These are phyloP conservation scores for Pseudogymnoascus sp. DNA, from an alignment of 2,329 filamentous ascomycete species.

Conservation along the genomic window DNA sequence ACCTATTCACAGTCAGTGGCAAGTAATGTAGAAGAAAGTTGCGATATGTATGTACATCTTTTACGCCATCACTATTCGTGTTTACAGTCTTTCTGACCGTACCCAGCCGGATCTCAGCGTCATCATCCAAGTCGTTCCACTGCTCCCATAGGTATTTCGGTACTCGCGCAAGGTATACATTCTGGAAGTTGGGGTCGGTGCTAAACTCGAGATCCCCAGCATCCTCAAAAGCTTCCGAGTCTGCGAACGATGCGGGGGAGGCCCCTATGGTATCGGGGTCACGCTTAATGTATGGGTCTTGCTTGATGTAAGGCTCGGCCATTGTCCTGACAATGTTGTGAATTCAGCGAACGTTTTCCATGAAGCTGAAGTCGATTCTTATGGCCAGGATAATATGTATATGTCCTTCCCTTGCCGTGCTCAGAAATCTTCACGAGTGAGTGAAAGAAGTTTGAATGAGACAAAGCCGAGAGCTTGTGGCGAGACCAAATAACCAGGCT, in stretches of 20 bases:
- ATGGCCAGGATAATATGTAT: background rate
- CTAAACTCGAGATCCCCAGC: constrained; percentile 54
- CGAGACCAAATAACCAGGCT: background rate
- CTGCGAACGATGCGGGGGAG: constrained; percentile 37
- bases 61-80: constrained; percentile 43
- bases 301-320: constrained; percentile 36
- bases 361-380: background rate
- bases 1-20: constrained; percentile 28
- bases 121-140: constrained; percentile 67
- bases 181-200: constrained; percentile 29
- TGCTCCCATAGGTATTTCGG: constrained; percentile 74
- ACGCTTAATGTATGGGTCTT: constrained; percentile 42
- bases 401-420: background rate
- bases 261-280: constrained; percentile 38
- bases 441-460: constrained; percentile 11
- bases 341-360: constrained; percentile 3
- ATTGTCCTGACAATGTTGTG: constrained; percentile 18
- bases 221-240: constrained; percentile 65
- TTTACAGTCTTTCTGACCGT: constrained; percentile 49
- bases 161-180: constrained; percentile 64
- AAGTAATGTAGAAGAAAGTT: constrained; percentile 21
- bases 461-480: background rate
- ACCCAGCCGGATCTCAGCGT: constrained; percentile 73
- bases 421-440: background rate
- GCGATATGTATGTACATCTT: constrained; percentile 28